phyloP scores from a whole-genome alignment of 441 rosid species.

The Croton setiger region DNA sequence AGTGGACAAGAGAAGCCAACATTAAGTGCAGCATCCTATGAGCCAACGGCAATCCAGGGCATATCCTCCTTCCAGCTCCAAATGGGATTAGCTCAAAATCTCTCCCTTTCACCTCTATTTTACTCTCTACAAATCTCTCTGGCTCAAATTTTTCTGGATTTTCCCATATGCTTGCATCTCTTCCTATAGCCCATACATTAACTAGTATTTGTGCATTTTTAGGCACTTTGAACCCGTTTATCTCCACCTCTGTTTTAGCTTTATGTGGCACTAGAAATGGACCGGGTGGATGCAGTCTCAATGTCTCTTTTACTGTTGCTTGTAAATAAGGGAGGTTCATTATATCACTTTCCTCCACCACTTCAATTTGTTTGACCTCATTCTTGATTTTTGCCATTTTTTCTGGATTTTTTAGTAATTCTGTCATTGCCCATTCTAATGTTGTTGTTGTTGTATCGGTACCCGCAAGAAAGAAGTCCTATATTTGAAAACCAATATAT shows the following conservation, averaged over 20 bases:
- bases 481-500: no score
- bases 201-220: constrained; percentile 35
- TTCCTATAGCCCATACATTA: constrained; percentile 50
- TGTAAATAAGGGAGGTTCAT: constrained; percentile 29
- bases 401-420: neutral
- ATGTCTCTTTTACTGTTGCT: constrained; percentile 47
- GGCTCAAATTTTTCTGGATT: constrained; percentile 2
- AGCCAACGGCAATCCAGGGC: constrained; percentile 52
- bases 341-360: neutral
- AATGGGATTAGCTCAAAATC: constrained; percentile 17
- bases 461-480: neutral
- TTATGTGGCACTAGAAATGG: neutral
- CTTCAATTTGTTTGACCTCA: neutral
- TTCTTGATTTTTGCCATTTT: neutral
- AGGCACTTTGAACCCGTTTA: constrained; percentile 48
- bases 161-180: constrained; percentile 42
- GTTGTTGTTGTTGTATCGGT: neutral
- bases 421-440: constrained; percentile 6
- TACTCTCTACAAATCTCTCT: constrained; percentile 5
- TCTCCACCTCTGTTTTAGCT: constrained; percentile 18
- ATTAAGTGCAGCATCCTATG: constrained; percentile 12
- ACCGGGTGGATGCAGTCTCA: neutral
- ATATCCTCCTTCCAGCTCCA: constrained; percentile 28
- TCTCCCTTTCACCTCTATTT: constrained; percentile 12
- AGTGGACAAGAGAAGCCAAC: constrained; percentile 17